Percentiles rank a stretch among this genome's conserved stretches.
Conservation (phyloP, 208 protist genomes). For the Angomonas ambiguus region DNA sequence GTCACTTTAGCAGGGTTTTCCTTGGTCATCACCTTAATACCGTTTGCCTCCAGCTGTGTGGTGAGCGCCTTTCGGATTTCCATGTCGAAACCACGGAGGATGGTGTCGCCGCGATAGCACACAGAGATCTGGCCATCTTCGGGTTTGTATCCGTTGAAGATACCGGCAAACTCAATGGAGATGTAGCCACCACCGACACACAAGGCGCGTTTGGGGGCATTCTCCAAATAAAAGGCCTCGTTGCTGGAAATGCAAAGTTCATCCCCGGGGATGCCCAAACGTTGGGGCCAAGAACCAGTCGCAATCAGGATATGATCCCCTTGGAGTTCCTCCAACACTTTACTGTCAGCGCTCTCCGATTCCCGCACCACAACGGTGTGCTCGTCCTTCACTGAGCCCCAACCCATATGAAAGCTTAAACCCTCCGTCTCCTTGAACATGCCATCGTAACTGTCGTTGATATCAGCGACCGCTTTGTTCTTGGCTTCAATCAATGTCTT, state of each 20-base stretch:
- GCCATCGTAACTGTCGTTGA: slow-evolving; percentile 89
- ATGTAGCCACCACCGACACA: slow-evolving; percentile 91
- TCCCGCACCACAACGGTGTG: slow-evolving; percentile 77
- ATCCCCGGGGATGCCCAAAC: slow-evolving; percentile 69
- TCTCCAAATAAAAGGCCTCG: slow-evolving; percentile 86
- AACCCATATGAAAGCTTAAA: slow-evolving; percentile 81
- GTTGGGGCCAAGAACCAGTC: slow-evolving; percentile 83
- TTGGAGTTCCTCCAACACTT: slow-evolving; percentile 53
- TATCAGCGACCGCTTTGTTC: slow-evolving; percentile 72
- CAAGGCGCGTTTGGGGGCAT: slow-evolving; percentile 68
- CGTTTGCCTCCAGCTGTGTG: slow-evolving; percentile 73
- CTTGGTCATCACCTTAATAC: slow-evolving; percentile 73
- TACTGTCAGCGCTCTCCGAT: slow-evolving; percentile 33
- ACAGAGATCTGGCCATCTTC: slow-evolving; percentile 57
- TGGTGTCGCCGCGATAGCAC: slow-evolving; percentile 72
- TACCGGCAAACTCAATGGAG: slow-evolving; percentile 87
- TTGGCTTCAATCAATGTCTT: slow-evolving; percentile 84
- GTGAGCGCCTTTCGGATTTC: slow-evolving; percentile 73
- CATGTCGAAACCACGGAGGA: slow-evolving; percentile 87
- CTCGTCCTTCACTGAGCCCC: slow-evolving; percentile 58
- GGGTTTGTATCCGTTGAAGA: slow-evolving; percentile 89
- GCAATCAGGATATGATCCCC: slow-evolving; percentile 82
- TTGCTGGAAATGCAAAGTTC: slow-evolving; percentile 90
- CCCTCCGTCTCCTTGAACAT: slow-evolving; percentile 87
- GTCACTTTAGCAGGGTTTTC: slow-evolving; percentile 78